A percentile compares a stretch with the other conserved stretches of the same genome.
phyloP scores from a whole-genome alignment of 305 asterid species.

The Fraxinus latifolia region DNA sequence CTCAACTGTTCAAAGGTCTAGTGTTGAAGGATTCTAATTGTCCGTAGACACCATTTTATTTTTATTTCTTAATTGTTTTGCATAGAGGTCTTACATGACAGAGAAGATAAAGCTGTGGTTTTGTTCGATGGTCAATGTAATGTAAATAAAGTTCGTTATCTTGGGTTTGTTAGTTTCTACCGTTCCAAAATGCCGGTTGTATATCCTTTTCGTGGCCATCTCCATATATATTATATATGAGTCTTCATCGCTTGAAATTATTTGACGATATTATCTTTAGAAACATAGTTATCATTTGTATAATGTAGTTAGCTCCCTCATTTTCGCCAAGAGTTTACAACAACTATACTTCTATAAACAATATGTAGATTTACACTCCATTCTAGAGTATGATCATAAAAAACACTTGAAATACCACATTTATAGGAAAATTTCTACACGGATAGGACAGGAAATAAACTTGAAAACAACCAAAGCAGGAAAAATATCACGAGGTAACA shows the following conservation, averaged over 20 bases:
- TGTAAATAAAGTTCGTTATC: conserved; percentile 40
- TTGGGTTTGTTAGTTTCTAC: conserved; percentile 18
- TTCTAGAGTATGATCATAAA: background rate
- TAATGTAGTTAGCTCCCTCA: background rate
- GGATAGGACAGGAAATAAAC: background rate
- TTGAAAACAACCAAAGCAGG: background rate
- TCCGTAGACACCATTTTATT: conserved; percentile 40
- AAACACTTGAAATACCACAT: background rate
- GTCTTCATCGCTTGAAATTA: background rate
- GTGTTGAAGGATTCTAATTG: conserved; percentile 68
- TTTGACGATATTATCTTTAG: background rate
- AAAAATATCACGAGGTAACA: conserved; percentile 36
- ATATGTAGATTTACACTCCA: background rate
- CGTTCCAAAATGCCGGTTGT: background rate
- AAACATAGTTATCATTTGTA: background rate
- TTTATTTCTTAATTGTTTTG: conserved; percentile 23
- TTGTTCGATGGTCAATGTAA: conserved; percentile 21
- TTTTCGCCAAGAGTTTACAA: background rate
- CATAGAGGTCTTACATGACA: conserved; percentile 43
- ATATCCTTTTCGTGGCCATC: background rate
- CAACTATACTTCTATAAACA: background rate
- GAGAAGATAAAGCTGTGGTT: conserved; percentile 39
- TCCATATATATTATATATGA: background rate
- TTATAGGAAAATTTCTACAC: background rate
- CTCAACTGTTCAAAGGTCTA: conserved; percentile 55